phyloP scores from a whole-genome alignment of 1,284 basidiomycete genomes.

The Cryptococcus depauperatus region DNA sequence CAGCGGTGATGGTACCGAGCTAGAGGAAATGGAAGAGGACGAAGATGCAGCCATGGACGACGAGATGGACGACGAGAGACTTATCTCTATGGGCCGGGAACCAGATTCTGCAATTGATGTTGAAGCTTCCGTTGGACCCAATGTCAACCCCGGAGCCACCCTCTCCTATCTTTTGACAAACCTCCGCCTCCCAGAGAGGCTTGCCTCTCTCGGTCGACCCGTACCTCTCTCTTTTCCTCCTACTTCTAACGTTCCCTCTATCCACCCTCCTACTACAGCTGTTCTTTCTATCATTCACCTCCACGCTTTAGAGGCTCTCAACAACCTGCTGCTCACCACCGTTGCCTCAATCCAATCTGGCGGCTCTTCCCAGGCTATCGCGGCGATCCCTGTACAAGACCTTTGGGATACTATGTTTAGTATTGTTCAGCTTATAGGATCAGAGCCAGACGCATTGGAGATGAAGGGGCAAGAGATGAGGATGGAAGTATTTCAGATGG shows the following conservation, averaged over 20 bases:
- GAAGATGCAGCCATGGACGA: constrained; percentile 41
- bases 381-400: constrained; percentile 52
- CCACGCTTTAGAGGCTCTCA: constrained; percentile 77
- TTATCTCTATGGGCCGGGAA: constrained; percentile 42
- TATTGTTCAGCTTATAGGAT: constrained; percentile 48
- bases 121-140: constrained; percentile 26
- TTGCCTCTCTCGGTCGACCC: constrained; percentile 61
- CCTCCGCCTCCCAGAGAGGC: constrained; percentile 48
- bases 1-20: constrained; percentile 19
- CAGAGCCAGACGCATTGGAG: constrained; percentile 26
- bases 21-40: constrained; percentile 32
- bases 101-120: constrained; percentile 13
- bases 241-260: constrained; percentile 53
- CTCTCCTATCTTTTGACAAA: constrained; percentile 47
- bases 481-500: constrained; percentile 41
- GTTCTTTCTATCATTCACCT: constrained; percentile 71
- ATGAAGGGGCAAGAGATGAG: constrained; percentile 43
- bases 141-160: constrained; percentile 26
- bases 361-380: constrained; percentile 10
- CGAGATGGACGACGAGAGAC: constrained; percentile 41
- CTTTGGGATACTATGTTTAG: constrained; percentile 72
- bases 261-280: constrained; percentile 77
- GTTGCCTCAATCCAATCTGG: constrained; percentile 48
- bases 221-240: constrained; percentile 74
- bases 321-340: constrained; percentile 73